Evolutionary conservation across 192 early-diverging fungal genomes (phyloP).

Genomic region (Anaeromyces robustus): DNA sequence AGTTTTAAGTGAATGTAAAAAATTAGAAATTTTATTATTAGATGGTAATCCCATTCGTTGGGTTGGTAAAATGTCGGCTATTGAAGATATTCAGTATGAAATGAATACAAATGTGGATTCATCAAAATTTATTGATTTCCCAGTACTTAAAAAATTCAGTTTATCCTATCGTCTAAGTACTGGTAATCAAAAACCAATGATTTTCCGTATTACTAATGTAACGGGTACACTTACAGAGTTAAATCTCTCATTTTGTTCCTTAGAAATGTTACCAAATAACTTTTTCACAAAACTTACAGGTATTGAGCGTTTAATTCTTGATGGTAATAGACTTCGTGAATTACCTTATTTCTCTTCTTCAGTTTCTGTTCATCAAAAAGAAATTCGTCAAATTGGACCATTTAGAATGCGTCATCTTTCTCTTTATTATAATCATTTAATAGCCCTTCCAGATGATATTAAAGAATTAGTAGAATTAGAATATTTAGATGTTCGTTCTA

Average conservation of each 20-base stretch:
- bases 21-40: conserved; percentile 12
- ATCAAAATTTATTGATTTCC: not conserved
- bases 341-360: conserved; percentile 11
- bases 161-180: conserved; percentile 7
- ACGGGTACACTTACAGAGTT: conserved; percentile 10
- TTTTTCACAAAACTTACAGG: conserved; percentile 14
- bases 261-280: conserved; percentile 12
- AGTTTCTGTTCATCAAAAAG: not conserved
- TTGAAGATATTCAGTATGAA: not conserved
- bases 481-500: conserved; percentile 55
- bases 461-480: conserved; percentile 39
- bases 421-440: conserved; percentile 38
- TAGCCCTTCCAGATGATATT: conserved; percentile 52
- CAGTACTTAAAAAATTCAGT: conserved; percentile 5
- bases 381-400: not conserved
- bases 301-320: conserved; percentile 11
- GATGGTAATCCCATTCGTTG: conserved; percentile 18
- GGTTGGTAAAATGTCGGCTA: conserved; percentile 11
- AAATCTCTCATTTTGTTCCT: conserved; percentile 12
- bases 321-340: conserved; percentile 12
- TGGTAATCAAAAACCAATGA: conserved; percentile 4
- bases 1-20: conserved; percentile 11
- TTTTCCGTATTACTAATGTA: conserved; percentile 2
- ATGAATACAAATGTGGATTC: conserved; percentile 1
- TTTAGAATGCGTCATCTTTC: conserved; percentile 8